Conservation (phyloP, 2,329 filamentous ascomycete genomes). For the Xylaria sp. region DNA sequence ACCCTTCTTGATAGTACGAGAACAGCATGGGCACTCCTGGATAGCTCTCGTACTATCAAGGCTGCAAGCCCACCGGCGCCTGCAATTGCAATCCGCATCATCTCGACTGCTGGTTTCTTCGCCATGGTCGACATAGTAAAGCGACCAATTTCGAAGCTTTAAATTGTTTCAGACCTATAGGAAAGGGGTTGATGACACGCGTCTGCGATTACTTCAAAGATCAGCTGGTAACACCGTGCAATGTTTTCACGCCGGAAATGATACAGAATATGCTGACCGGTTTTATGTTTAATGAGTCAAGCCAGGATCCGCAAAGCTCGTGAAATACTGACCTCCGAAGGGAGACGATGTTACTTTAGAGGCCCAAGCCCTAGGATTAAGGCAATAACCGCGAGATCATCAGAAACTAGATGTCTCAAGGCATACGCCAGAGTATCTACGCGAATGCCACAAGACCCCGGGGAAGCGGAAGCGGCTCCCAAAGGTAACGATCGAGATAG, state of each 20-base stretch:
- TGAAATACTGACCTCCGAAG: conserved; percentile 26
- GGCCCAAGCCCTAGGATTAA: conserved; percentile 38
- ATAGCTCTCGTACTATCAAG: conserved; percentile 68
- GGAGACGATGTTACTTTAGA: conserved; percentile 43
- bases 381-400: conserved; percentile 38
- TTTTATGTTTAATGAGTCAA: conserved; percentile 43
- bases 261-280: conserved; percentile 40
- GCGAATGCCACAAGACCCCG: conserved; percentile 39
- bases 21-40: conserved; percentile 73
- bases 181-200: conserved; percentile 30
- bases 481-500: conserved; percentile 40
- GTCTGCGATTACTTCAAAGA: conserved; percentile 26
- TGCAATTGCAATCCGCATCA: conserved; percentile 71
- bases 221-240: conserved; percentile 36
- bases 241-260: conserved; percentile 38
- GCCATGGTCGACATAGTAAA: conserved; percentile 41
- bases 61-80: conserved; percentile 70
- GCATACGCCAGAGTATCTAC: conserved; percentile 42
- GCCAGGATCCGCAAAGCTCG: conserved; percentile 40
- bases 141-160: conserved; percentile 25
- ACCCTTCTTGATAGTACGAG: conserved; percentile 76
- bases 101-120: conserved; percentile 49
- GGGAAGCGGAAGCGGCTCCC: conserved; percentile 35
- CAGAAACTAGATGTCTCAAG: conserved; percentile 38
- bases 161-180: conserved; percentile 28